Evolutionary conservation across 371 early-diverging fungal species (phyloP).

Genomic region (Lichtheimia hyalospora): DNA sequence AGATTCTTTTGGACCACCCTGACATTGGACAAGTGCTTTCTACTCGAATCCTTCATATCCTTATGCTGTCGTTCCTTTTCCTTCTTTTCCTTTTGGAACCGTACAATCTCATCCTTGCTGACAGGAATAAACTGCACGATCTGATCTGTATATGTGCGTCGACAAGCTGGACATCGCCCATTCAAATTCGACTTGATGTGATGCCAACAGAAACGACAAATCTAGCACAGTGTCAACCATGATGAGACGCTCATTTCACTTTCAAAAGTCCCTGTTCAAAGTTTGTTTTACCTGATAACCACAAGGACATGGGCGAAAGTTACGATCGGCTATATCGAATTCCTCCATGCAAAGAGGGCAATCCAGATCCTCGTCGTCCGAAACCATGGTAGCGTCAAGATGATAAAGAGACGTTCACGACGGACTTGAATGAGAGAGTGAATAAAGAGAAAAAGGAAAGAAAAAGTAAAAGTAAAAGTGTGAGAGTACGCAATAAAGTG

Average conservation of each 20-base stretch:
- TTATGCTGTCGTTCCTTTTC: slow-evolving; percentile 82
- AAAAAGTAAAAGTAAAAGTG: neutral
- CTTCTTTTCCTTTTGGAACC: slow-evolving; percentile 72
- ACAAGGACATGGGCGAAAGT: slow-evolving; percentile 86
- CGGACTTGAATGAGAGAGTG: neutral
- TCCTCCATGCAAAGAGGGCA: slow-evolving; percentile 92
- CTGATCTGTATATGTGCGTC: slow-evolving; percentile 64
- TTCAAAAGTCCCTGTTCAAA: neutral
- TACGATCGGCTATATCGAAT: slow-evolving; percentile 79
- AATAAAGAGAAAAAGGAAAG: neutral
- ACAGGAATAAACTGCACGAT: slow-evolving; percentile 38
- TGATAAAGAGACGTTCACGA: neutral
- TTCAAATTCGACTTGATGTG: slow-evolving; percentile 83
- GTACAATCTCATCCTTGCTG: slow-evolving; percentile 34
- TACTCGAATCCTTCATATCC: slow-evolving; percentile 78
- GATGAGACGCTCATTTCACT: slow-evolving; percentile 8
- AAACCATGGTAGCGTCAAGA: slow-evolving; percentile 21
- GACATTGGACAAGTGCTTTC: slow-evolving; percentile 82
- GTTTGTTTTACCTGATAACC: slow-evolving; percentile 69
- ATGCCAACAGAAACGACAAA: slow-evolving; percentile 90
- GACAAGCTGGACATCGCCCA: slow-evolving; percentile 85
- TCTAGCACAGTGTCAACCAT: slow-evolving; percentile 39
- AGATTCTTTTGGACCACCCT: slow-evolving; percentile 93
- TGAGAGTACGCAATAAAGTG: neutral
- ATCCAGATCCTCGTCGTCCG: slow-evolving; percentile 76